Conservation (phyloP, 2,329 filamentous ascomycete genomes). For the Xylariaceae sp. region DNA sequence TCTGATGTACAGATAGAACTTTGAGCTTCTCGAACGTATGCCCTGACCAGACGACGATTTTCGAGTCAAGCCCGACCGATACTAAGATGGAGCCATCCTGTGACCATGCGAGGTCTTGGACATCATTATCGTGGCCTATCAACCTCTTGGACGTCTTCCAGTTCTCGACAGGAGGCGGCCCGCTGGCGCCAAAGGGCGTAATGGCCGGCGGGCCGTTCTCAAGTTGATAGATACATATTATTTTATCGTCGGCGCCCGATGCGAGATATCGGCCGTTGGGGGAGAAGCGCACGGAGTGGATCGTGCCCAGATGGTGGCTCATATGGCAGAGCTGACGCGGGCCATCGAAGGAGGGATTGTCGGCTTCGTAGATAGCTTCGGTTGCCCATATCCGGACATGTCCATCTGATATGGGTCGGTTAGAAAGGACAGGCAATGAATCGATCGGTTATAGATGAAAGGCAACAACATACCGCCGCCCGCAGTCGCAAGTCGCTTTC, state of each 20-base stretch:
- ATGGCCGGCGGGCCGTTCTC: slow-evolving; percentile 75
- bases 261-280: slow-evolving; percentile 92
- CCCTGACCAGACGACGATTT: slow-evolving; percentile 97
- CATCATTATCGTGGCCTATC: slow-evolving; percentile 96
- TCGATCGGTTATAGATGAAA: too few relatives aligned
- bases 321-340: slow-evolving; percentile 95
- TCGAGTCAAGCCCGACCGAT: slow-evolving; percentile 93
- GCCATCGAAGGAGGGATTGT: slow-evolving; percentile 63
- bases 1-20: slow-evolving; percentile 86
- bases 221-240: slow-evolving; percentile 93
- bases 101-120: slow-evolving; percentile 96
- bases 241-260: slow-evolving; percentile 96
- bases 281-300: slow-evolving; percentile 95
- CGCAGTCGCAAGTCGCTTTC: slow-evolving; percentile 83
- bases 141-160: slow-evolving; percentile 94
- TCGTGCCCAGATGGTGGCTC: slow-evolving; percentile 96
- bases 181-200: slow-evolving; percentile 72
- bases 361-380: slow-evolving; percentile 80
- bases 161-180: slow-evolving; percentile 89
- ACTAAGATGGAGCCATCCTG: slow-evolving; percentile 92
- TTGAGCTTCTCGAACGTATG: slow-evolving; percentile 98
- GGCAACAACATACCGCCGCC: slow-evolving; percentile 65
- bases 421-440: slow-evolving; percentile 10
- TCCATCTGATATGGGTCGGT: slow-evolving; percentile 57
- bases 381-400: slow-evolving; percentile 98